Evolutionary conservation across 73 alveolate genomes (phyloP).

Genomic region (Paramecium primaurelia): DNA sequence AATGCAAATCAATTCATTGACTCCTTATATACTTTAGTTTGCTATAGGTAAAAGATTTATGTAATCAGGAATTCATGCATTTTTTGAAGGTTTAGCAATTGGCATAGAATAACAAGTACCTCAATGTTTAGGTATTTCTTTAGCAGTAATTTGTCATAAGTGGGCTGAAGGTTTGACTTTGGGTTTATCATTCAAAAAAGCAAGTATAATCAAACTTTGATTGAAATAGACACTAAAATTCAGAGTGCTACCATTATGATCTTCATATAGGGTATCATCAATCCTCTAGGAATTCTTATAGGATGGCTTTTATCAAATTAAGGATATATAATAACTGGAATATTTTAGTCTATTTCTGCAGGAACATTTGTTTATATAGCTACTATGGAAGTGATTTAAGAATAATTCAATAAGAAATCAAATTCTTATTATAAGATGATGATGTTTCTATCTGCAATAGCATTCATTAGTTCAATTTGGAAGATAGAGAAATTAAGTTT

Average conservation of each 20-base stretch:
- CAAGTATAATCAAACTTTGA: not conserved
- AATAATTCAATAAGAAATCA: slow-evolving; percentile 65
- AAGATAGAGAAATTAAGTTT: slow-evolving; percentile 19
- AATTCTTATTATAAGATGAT: not conserved
- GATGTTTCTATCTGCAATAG: slow-evolving; percentile 43
- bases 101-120: slow-evolving; percentile 80
- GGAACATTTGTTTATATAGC: slow-evolving; percentile 92
- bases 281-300: slow-evolving; percentile 80
- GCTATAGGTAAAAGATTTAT: slow-evolving; percentile 63
- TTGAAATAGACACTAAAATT: not conserved
- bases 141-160: slow-evolving; percentile 88
- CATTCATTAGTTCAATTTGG: slow-evolving; percentile 51
- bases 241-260: slow-evolving; percentile 58
- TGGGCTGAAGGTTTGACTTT: slow-evolving; percentile 87
- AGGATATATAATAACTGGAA: slow-evolving; percentile 74
- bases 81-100: slow-evolving; percentile 95
- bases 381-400: slow-evolving; percentile 87
- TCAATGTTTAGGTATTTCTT: slow-evolving; percentile 70
- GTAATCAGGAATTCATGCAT: slow-evolving; percentile 79
- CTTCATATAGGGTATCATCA: slow-evolving; percentile 68
- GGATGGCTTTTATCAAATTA: slow-evolving; percentile 80
- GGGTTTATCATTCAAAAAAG: slow-evolving; percentile 68
- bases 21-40: slow-evolving; percentile 77
- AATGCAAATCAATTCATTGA: not conserved
- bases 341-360: slow-evolving; percentile 78